phyloP scores from a whole-genome alignment of 345 rosid species.

The Boechera stricta region DNA sequence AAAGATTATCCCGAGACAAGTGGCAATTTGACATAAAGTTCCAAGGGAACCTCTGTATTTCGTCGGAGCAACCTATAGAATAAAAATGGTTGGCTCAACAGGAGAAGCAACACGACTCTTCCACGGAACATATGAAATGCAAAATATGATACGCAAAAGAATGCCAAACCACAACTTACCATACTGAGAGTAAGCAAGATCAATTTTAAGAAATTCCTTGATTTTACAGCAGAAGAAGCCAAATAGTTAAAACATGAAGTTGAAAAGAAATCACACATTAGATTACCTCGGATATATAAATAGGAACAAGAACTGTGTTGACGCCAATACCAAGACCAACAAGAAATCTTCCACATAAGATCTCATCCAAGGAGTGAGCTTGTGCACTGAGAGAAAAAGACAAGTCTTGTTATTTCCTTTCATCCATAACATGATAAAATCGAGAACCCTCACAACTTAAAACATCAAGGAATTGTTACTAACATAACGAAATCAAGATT shows the following conservation, averaged over 20 bases:
- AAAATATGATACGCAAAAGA: slow-evolving; percentile 8
- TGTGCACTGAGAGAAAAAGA: slow-evolving; percentile 65
- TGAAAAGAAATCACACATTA: not conserved
- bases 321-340: slow-evolving; percentile 90
- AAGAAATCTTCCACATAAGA: slow-evolving; percentile 77
- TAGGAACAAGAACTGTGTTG: slow-evolving; percentile 79
- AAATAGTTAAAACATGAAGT: not conserved
- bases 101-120: not conserved
- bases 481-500: not conserved
- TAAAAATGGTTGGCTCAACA: slow-evolving; percentile 6
- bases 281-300: slow-evolving; percentile 74
- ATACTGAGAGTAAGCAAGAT: not conserved
- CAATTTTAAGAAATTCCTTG: slow-evolving; percentile 3
- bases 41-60: slow-evolving; percentile 78
- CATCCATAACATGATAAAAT: not conserved
- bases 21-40: slow-evolving; percentile 66
- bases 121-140: not conserved
- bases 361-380: slow-evolving; percentile 74
- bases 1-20: slow-evolving; percentile 73
- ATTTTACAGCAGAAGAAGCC: not conserved
- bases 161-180: not conserved
- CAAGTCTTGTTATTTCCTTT: not conserved
- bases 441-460: not conserved
- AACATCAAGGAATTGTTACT: not conserved
- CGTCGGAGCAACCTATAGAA: slow-evolving; percentile 73